Base-by-base conservation (phyloP, 2,329 filamentous ascomycete species). In the Verruconis gallopava region DNA sequence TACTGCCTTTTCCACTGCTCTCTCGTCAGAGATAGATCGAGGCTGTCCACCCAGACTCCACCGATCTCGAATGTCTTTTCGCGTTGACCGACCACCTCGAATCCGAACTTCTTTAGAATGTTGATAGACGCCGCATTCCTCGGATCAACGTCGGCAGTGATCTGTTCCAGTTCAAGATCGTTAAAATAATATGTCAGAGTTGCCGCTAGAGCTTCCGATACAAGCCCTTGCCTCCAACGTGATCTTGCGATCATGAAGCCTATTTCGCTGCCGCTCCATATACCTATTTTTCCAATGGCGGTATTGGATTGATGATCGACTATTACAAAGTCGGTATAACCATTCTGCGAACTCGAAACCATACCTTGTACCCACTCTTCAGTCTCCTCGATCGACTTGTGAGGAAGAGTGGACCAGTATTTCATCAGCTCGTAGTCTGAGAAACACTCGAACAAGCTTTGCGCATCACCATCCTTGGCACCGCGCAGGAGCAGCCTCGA, bases 121-220 rank as follows among this genome's bases (percentile, higher is more conserved):
- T 19, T 15, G 9, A 37, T 40, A n/a, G 15, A 25, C 13, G 35
- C 21, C 12, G 28, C 34, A 17, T 43, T 43, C 35, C 35, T 43
- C 41, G 41, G 41, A 21, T 43, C 41, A 11, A 38, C 35, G 19
- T 43, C 41, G 12, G 41, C 41, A 4, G 22, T 30, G 30, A 43
- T 38, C 5, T 13, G 15, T 21, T 38, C 34, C 14, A 20, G 20
- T 9, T 33, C 41, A 12, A 38, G n/a, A n/a, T 33, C 9, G 11
- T 43, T 22, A 13, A 43, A 14, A 21, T 21, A 32, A 19, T 38
- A 38, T n/a, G 41, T 33, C 20, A 43, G 15, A n/a, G 38, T 3
- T 11, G 36, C 41, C 5, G 9, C 18, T 18, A 43, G 18, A 2
- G 41, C 41, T 19, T 43, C 41, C 12, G 21, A 18, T 22, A 43